A percentile compares a stretch with the other conserved stretches of the same genome.
These are phyloP conservation scores for Termitomyces sp. DNA, from an alignment of 768 basidiomycete species.

Conservation along the genomic window DNA sequence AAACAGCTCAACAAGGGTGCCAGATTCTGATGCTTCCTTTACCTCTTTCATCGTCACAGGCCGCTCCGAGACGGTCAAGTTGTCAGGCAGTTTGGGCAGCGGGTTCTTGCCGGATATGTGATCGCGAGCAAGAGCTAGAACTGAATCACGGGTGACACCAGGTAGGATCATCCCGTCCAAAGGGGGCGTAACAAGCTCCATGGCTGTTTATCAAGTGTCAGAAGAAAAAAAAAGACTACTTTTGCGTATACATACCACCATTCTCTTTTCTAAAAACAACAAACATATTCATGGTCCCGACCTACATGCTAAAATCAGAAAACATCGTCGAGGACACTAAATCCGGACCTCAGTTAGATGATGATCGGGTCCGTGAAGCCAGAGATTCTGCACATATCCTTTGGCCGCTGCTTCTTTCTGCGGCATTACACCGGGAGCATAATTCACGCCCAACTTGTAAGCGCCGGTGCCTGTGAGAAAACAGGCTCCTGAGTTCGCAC, in stretches of 20 bases:
- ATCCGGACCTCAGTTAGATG: conserved; percentile 41
- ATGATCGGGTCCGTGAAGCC: conserved; percentile 74
- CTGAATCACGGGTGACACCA: conserved; percentile 86
- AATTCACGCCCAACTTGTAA: conserved; percentile 85
- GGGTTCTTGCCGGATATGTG: conserved; percentile 43
- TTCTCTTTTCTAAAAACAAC: conserved; percentile 68
- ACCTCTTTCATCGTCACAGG: conserved; percentile 75
- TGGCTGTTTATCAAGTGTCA: conserved; percentile 33
- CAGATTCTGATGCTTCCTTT: conserved; percentile 48
- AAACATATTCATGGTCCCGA: conserved; percentile 93
- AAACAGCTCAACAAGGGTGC: conserved; percentile 74
- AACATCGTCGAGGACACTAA: neutral
- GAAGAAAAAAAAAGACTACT: no score
- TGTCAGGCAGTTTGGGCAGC: conserved; percentile 47
- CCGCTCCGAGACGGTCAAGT: conserved; percentile 60
- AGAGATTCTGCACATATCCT: conserved; percentile 87
- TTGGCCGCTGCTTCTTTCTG: conserved; percentile 69
- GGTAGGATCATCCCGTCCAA: conserved; percentile 91
- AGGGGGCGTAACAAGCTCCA: conserved; percentile 84
- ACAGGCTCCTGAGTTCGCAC: neutral
- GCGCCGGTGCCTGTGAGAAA: conserved; percentile 63
- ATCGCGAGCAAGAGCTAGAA: conserved; percentile 62
- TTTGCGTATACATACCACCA: conserved; percentile 47
- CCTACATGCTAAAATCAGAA: conserved; percentile 36
- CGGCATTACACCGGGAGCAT: conserved; percentile 82